Evolutionary conservation across 805 yeast species (phyloP).

Genomic region (Metschnikowia continentalis): DNA sequence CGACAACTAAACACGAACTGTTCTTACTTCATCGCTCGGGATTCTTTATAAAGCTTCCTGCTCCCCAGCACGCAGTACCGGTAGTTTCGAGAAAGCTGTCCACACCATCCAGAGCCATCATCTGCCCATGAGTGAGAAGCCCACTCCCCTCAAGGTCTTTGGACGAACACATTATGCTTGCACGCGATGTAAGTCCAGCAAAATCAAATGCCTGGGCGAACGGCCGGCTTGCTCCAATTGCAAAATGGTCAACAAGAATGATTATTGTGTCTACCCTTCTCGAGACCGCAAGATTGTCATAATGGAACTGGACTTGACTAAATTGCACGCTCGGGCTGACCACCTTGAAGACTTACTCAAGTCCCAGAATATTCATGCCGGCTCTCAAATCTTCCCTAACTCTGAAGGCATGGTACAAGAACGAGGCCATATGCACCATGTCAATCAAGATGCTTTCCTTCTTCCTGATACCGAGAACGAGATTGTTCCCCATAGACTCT

Average conservation of each 20-base stretch:
- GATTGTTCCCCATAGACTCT: slow-evolving; percentile 21
- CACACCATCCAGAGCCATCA: neutral
- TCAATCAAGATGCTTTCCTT: slow-evolving; percentile 21
- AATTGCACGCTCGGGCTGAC: slow-evolving; percentile 29
- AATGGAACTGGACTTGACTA: slow-evolving; percentile 39
- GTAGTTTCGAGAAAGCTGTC: neutral
- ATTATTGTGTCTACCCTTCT: slow-evolving; percentile 33
- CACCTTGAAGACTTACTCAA: slow-evolving; percentile 23
- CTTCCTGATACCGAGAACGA: slow-evolving; percentile 27
- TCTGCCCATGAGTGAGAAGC: slow-evolving; percentile 11
- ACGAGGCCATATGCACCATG: slow-evolving; percentile 5
- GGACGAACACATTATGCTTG: slow-evolving; percentile 43
- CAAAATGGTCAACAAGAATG: slow-evolving; percentile 27
- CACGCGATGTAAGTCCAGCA: slow-evolving; percentile 37
- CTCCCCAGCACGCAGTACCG: neutral
- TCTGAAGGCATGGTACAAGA: slow-evolving; percentile 7
- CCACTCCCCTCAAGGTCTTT: slow-evolving; percentile 36
- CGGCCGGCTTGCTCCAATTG: slow-evolving; percentile 41
- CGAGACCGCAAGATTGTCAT: slow-evolving; percentile 40
- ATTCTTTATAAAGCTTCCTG: neutral
- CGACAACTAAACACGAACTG: neutral
- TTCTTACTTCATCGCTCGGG: neutral
- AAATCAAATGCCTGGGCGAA: slow-evolving; percentile 41
- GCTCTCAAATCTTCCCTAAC: neutral
- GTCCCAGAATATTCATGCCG: slow-evolving; percentile 10